A percentile compares a stretch with the other conserved stretches of the same genome.
Conservation (phyloP, 371 early-diverging fungal species). For the Fennellomyces sp. region DNA sequence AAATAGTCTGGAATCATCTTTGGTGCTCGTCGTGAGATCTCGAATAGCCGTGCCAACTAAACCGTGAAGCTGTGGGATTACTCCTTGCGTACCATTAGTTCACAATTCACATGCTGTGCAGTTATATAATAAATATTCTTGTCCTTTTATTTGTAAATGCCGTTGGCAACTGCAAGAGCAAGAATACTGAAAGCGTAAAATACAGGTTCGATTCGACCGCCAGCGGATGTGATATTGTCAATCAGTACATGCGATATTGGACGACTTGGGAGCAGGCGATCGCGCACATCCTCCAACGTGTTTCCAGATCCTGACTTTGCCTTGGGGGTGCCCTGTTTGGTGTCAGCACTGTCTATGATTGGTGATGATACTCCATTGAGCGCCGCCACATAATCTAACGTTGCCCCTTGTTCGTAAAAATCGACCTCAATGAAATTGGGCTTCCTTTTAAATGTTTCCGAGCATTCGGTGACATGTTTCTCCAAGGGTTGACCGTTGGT, state of each 20-base stretch:
- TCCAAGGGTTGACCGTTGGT: constrained; percentile 42
- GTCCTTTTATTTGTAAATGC: not conserved
- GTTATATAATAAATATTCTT: too few species aligned
- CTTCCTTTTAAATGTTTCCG: constrained; percentile 32
- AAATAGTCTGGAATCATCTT: constrained; percentile 49
- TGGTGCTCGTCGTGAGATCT: constrained; percentile 56
- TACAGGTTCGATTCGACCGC: not conserved
- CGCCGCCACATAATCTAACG: constrained; percentile 45
- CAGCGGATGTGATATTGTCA: not conserved
- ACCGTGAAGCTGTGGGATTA: not conserved
- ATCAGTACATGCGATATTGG: constrained; percentile 2
- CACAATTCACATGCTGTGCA: too few species aligned
- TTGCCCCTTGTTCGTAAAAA: constrained; percentile 65
- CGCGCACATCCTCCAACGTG: not conserved
- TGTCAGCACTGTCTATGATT: not conserved
- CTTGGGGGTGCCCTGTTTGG: not conserved
- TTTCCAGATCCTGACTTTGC: not conserved
- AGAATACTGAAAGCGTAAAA: not conserved
- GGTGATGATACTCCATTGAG: constrained; percentile 43
- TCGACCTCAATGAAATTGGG: constrained; percentile 78
- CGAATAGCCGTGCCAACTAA: not conserved
- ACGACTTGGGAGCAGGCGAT: not conserved
- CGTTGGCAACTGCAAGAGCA: not conserved
- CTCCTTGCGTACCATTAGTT: too few species aligned
- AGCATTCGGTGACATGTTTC: constrained; percentile 42